Percentiles rank a stretch among this genome's conserved stretches.
Conservation (phyloP, 1,139 yeast genomes). For the Taphrina populina region DNA sequence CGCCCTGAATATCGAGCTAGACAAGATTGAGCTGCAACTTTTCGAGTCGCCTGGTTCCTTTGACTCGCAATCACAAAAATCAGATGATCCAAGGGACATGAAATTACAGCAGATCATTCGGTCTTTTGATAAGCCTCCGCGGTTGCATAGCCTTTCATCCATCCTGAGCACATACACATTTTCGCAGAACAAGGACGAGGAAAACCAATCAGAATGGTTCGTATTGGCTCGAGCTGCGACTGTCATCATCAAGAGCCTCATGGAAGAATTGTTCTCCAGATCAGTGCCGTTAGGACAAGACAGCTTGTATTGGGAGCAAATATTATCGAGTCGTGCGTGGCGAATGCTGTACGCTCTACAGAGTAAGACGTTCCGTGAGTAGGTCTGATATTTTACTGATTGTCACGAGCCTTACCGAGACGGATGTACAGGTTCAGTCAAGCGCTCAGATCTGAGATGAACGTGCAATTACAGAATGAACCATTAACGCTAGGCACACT, state of each 20-base stretch:
- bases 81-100: conserved; percentile 10
- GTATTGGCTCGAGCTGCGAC: conserved; percentile 39
- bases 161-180: conserved; percentile 16
- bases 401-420: conserved; percentile 38
- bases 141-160: conserved; percentile 4
- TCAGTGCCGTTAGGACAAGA: conserved; percentile 45
- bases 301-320: conserved; percentile 45
- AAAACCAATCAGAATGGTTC: conserved; percentile 38
- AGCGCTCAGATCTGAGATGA: conserved; percentile 27
- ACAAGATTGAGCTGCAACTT: conserved; percentile 1
- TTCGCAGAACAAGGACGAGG: conserved; percentile 1
- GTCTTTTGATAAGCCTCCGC: conserved; percentile 22
- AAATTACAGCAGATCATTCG: conserved; percentile 13
- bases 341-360: conserved; percentile 42
- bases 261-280: conserved; percentile 42
- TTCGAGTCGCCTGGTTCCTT: not conserved
- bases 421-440: conserved; percentile 35
- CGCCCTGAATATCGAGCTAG: not conserved
- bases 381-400: not conserved
- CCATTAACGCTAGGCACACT: conserved; percentile 18
- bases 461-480: conserved; percentile 3
- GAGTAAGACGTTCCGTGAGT: conserved; percentile 33
- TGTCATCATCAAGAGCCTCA: conserved; percentile 39
- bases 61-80: not conserved
- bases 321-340: conserved; percentile 40